These are phyloP conservation scores for Hypoxylon sp. DNA, from an alignment of 2,329 filamentous ascomycete genomes.

Conservation along the genomic window DNA sequence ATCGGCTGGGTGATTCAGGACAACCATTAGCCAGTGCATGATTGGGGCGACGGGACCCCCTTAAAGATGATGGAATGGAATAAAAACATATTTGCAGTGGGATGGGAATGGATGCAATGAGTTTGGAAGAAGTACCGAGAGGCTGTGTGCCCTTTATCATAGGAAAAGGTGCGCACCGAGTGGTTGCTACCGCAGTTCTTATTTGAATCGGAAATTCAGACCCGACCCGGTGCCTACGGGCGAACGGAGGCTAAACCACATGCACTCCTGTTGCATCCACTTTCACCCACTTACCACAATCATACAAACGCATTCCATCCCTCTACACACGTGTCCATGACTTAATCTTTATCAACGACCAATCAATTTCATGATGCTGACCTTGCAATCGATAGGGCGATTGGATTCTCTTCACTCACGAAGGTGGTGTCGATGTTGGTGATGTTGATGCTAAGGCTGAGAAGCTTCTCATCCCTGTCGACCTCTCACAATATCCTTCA, in stretches of 20 bases:
- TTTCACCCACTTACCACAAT: constrained; percentile 47
- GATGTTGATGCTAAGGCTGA: constrained; percentile 99
- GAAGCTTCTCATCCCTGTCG: constrained; percentile 97
- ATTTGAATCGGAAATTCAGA: constrained; percentile 46
- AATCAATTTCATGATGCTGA: constrained; percentile 47
- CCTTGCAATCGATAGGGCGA: constrained; percentile 77
- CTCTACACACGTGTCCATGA: constrained; percentile 26
- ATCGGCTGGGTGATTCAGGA: constrained; percentile 23
- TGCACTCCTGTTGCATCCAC: constrained; percentile 54
- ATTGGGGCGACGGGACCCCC: constrained; percentile 5
- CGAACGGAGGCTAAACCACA: constrained; percentile 63
- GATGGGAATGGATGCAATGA: constrained; percentile 11
- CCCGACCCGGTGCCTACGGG: constrained; percentile 54
- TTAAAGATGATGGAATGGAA: constrained; percentile 16
- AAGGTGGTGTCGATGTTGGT: constrained; percentile 99
- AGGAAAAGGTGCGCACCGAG: constrained; percentile 33
- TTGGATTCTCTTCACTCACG: constrained; percentile 99
- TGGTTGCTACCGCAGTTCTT: constrained; percentile 45
- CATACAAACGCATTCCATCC: constrained; percentile 36
- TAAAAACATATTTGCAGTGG: constrained; percentile 17
- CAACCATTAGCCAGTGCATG: constrained; percentile 25
- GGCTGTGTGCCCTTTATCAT: constrained; percentile 30
- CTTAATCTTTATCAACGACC: constrained; percentile 33
- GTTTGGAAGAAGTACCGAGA: constrained; percentile 24
- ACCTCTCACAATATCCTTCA: constrained; percentile 93